Conservation (phyloP, 2,329 filamentous ascomycete genomes). For the Epichloe typhina region DNA sequence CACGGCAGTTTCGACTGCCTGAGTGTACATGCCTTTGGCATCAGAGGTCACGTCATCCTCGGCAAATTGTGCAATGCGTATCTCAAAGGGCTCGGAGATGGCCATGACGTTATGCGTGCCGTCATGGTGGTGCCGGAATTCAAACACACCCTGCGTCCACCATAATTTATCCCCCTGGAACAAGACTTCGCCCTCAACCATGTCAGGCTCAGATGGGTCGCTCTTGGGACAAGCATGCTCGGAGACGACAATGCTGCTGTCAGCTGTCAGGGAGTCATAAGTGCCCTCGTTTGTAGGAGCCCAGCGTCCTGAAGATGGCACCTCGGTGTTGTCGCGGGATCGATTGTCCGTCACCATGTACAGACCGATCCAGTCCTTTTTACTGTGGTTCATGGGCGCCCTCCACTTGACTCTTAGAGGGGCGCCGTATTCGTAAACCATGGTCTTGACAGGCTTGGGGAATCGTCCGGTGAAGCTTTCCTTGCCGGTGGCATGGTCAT, state of each 20-base stretch:
- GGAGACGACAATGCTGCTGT: constrained; percentile 60
- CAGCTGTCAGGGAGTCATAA: constrained; percentile 63
- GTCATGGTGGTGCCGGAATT: constrained; percentile 93
- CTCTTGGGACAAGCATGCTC: constrained; percentile 45
- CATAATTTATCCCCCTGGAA: constrained; percentile 94
- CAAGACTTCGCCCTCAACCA: constrained; percentile 66
- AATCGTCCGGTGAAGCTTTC: constrained; percentile 59
- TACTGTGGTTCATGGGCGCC: constrained; percentile 75
- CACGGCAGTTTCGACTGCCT: constrained; percentile 62
- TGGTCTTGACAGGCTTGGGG: constrained; percentile 57
- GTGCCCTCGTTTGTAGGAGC: constrained; percentile 62
- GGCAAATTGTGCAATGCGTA: constrained; percentile 70
- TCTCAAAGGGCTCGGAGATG: constrained; percentile 85
- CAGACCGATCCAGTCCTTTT: constrained; percentile 91
- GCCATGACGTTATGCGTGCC: constrained; percentile 89
- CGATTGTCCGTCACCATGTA: constrained; percentile 94
- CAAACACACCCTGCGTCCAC: constrained; percentile 94
- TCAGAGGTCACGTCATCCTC: constrained; percentile 55
- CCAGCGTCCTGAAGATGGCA: constrained; percentile 83
- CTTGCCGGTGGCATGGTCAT: constrained; percentile 53
- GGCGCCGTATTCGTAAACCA: constrained; percentile 77
- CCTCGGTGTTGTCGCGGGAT: constrained; percentile 69
- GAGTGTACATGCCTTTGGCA: constrained; percentile 46
- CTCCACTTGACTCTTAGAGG: constrained; percentile 86
- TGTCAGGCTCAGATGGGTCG: constrained; percentile 41